Conservation (phyloP, 768 basidiomycete species). For the Podaxis mareebaensis region DNA sequence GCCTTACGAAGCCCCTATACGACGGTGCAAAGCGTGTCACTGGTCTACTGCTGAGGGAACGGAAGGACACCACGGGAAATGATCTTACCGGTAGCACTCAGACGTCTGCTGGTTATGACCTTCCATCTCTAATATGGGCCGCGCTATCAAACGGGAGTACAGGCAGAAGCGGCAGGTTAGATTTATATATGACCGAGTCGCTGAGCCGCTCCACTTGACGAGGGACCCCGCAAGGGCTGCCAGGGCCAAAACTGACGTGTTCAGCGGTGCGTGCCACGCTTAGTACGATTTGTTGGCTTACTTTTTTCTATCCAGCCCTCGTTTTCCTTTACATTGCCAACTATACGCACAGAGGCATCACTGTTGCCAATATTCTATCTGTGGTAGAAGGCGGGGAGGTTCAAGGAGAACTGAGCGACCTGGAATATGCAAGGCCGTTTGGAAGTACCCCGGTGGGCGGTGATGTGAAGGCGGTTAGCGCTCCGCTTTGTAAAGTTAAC, state of each 20-base stretch:
- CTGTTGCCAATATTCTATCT: constrained; percentile 12
- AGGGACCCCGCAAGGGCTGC: background rate
- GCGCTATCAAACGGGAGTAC: background rate
- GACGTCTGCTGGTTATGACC: background rate
- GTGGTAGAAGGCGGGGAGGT: background rate
- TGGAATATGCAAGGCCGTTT: constrained; percentile 2
- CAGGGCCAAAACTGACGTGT: background rate
- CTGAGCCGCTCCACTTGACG: background rate
- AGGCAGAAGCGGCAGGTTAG: background rate
- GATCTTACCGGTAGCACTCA: background rate
- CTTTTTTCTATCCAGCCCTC: background rate
- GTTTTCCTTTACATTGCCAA: constrained; percentile 12
- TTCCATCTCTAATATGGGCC: background rate
- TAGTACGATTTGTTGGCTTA: background rate
- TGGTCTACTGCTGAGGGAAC: too few species aligned
- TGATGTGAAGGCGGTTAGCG: background rate
- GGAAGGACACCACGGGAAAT: too few species aligned
- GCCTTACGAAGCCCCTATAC: too few species aligned
- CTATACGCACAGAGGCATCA: constrained; percentile 16
- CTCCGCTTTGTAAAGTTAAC: background rate
- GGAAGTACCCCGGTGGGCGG: background rate
- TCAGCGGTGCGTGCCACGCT: background rate
- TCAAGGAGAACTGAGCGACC: constrained; percentile 6
- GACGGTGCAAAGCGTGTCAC: too few species aligned
- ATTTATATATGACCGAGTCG: background rate